Conservation (phyloP, 345 rosid species). For the Arabidopsis arenosa region DNA sequence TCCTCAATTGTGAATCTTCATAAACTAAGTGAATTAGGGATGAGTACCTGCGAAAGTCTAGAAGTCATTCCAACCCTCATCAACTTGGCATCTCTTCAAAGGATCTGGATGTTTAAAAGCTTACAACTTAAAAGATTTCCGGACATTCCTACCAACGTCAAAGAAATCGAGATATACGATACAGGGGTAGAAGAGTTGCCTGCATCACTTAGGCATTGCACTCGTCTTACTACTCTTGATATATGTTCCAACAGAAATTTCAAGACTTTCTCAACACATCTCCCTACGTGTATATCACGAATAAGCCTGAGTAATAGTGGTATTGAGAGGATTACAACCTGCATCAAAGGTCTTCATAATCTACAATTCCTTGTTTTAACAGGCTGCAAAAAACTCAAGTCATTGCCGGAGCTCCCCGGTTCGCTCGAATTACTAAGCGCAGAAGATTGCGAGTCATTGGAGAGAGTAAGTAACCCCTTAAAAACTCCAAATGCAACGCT, state of each 20-base stretch:
- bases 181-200: not conserved
- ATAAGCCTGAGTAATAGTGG: not conserved
- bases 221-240: not conserved
- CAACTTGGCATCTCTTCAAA: not conserved
- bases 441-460: not conserved
- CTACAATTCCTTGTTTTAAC: accelerated
- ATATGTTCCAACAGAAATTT: not conserved
- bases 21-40: not conserved
- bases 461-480: not conserved
- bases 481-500: not conserved
- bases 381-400: not conserved
- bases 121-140: not conserved
- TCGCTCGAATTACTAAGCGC: not conserved
- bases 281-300: not conserved
- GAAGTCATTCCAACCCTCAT: not conserved
- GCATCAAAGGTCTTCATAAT: not conserved
- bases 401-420: not conserved
- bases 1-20: not conserved
- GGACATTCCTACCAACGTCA: not conserved
- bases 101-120: accelerated
- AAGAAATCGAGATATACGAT: accelerated
- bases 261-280: too few species aligned
- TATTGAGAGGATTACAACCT: not conserved
- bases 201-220: not conserved
- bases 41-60: accelerated